Conservation (phyloP, 164 flowering plant species). For the Chloranthus sessilifolius region DNA sequence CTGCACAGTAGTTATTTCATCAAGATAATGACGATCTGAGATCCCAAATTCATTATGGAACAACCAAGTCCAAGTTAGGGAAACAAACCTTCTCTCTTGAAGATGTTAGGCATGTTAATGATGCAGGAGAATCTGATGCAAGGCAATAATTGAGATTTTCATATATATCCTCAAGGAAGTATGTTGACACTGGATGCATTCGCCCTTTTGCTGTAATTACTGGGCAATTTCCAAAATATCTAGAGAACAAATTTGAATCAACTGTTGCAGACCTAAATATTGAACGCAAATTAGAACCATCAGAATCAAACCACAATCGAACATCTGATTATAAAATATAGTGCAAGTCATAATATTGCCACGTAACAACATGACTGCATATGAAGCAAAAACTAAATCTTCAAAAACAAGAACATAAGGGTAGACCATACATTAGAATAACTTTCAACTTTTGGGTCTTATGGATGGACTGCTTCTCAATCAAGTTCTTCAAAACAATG, state of each 20-base stretch:
- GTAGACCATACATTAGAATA: constrained; percentile 67
- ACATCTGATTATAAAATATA: neutral
- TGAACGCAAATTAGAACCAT: neutral
- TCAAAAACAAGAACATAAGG: neutral
- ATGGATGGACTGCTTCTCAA: constrained; percentile 57
- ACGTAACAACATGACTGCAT: too few relatives aligned
- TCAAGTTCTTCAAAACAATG: constrained; percentile 65
- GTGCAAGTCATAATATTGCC: neutral
- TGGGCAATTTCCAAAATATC: constrained; percentile 79
- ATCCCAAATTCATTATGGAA: too few relatives aligned
- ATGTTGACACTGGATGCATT: constrained; percentile 76
- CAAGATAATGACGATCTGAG: too few relatives aligned
- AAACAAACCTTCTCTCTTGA: constrained; percentile 41
- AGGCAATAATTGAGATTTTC: constrained; percentile 60
- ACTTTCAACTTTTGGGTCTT: constrained; percentile 53
- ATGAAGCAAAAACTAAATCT: neutral
- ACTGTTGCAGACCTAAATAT: constrained; percentile 87
- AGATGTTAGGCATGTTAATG: constrained; percentile 31
- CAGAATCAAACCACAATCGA: neutral
- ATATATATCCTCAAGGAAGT: constrained; percentile 85
- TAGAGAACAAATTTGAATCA: constrained; percentile 71
- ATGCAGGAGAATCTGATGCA: constrained; percentile 81
- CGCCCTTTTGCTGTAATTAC: constrained; percentile 80
- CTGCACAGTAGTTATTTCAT: too few relatives aligned
- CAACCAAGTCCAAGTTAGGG: neutral